Evolutionary conservation across 352 stramenopile species (phyloP).

Genomic region (Phytophthora sansomeana): DNA sequence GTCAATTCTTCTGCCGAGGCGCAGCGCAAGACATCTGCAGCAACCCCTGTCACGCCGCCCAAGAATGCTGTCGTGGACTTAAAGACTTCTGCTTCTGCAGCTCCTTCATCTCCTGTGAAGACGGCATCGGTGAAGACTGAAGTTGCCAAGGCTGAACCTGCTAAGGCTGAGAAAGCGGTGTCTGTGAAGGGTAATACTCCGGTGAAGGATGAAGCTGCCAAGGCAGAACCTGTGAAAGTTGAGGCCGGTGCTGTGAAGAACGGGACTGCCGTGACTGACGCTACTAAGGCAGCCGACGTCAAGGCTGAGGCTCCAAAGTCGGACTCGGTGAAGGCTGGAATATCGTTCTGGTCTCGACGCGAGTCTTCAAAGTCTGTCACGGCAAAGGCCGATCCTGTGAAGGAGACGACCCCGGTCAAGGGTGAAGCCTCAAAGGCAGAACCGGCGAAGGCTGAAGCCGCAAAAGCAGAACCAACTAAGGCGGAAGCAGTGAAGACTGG

Average conservation of each 20-base stretch:
- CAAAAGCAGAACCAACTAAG: slow-evolving; percentile 5
- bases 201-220: neutral
- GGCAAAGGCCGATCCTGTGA: neutral
- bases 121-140: slow-evolving; percentile 4
- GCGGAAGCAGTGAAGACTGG: no score
- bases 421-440: neutral
- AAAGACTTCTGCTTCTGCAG: neutral
- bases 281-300: neutral
- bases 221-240: neutral
- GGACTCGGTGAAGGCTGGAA: no score
- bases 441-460: slow-evolving; percentile 3
- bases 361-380: neutral
- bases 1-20: slow-evolving; percentile 3
- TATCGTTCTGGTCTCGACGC: no score
- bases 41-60: slow-evolving; percentile 11
- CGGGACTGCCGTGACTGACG: neutral
- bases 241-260: neutral
- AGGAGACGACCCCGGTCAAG: neutral
- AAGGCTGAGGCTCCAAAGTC: neutral
- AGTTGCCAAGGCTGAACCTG: slow-evolving; percentile 1
- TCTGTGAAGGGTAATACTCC: neutral
- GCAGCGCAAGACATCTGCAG: slow-evolving; percentile 12
- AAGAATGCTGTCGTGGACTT: slow-evolving; percentile 13
- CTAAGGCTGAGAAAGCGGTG: neutral
- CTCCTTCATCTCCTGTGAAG: slow-evolving; percentile 4